Base-by-base conservation (phyloP, 108 stramenopile species). In the Fragilaria crotonensis region DNA sequence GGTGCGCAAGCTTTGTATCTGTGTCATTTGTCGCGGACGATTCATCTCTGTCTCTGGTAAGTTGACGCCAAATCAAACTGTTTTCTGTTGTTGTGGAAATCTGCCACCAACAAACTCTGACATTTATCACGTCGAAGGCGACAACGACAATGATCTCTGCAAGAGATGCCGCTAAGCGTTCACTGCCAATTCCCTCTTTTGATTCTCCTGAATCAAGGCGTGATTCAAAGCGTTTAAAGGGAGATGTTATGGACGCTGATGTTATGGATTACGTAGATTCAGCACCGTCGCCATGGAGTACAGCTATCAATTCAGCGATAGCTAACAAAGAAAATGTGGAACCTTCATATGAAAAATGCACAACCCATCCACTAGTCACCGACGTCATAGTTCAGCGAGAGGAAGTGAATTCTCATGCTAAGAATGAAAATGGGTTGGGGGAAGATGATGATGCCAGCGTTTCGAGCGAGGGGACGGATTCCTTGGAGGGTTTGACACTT, bases 1-100 rank as follows among this genome's bases (percentile, higher is more conserved):
- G 70, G 62, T 64, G n/a, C 57, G 70, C 45, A 1, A 50, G 33
- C 53, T 59, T 25, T 30, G 33, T 26, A 33, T 49, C 4, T 71
- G 70, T 54, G 18, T 3, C 19, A 45, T 46, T 18, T 71, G 62
- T 51, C 20, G 52, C 19, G 30, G 21, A 3, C 46, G 56, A 25
- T 70, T 63, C 2, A 41, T 70, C 17, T 63, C 61, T 5, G 23
- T 51, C 25, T 41, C 36, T 41, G 36, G 36, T 41, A 41, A 41
- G 36, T 11, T 41, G 14, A 11, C 7, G 60, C 53, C 53, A 55
- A 59, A 30, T 20, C 48, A 18, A 27, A n/a, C 1, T 54, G 7
- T 36, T 66, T 55, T 22, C 14, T 11, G 27, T 48, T 5, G 20
- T 66, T 53, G 25, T 19, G 9, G 9, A 9, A 18, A 54, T 14